A percentile compares a stretch with the other conserved stretches of the same genome.
Conservation (phyloP, 169 alveolate genomes). For the Plasmodium chabaudi region DNA sequence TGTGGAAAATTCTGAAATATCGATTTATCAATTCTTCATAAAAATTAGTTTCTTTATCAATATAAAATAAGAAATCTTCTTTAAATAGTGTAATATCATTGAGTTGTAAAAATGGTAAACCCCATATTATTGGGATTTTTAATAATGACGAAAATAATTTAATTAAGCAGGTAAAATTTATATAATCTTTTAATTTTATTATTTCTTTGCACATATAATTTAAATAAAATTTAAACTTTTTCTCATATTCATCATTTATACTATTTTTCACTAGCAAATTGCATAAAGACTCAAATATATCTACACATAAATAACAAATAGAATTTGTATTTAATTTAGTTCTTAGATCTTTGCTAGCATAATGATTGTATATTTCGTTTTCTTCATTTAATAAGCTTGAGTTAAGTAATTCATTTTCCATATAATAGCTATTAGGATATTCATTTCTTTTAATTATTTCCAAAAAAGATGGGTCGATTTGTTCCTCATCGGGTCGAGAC, state of each 20-base stretch:
- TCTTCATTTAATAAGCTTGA: neutral
- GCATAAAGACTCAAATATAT: constrained; percentile 49
- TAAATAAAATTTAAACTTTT: constrained; percentile 24
- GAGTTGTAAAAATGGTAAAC: constrained; percentile 11
- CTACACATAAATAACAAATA: constrained; percentile 43
- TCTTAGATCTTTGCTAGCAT: constrained; percentile 7
- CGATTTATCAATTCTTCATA: constrained; percentile 50
- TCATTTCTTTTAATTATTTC: neutral
- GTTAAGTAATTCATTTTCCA: neutral
- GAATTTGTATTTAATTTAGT: constrained; percentile 11
- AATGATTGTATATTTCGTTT: constrained; percentile 1
- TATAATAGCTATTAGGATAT: neutral
- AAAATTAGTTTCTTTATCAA: constrained; percentile 35
- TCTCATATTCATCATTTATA: constrained; percentile 33
- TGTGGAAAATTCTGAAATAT: constrained; percentile 21
- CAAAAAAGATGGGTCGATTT: neutral
- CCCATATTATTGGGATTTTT: constrained; percentile 69
- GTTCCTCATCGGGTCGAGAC: neutral
- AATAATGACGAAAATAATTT: constrained; percentile 39
- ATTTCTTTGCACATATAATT: constrained; percentile 60
- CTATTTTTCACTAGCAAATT: constrained; percentile 34
- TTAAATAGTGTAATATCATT: neutral
- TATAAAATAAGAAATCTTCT: constrained; percentile 38
- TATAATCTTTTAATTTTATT: constrained; percentile 32
- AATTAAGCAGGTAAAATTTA: constrained; percentile 40